Conservation (phyloP, 805 yeast genomes). For the Candida succiphila region DNA sequence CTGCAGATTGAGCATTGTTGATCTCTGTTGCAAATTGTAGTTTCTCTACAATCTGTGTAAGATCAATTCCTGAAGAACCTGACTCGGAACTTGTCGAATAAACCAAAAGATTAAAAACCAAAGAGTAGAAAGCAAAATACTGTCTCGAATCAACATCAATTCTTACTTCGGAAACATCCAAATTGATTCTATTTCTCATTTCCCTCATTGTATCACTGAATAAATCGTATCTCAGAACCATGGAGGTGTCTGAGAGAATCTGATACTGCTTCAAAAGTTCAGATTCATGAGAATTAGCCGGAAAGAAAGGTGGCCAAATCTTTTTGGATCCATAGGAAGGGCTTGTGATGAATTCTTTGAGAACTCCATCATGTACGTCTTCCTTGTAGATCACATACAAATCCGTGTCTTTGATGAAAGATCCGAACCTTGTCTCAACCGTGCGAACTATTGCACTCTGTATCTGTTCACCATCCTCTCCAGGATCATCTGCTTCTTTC, state of each 20-base stretch:
- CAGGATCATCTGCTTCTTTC: conserved; percentile 34
- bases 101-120: conserved; percentile 53
- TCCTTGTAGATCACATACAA: conserved; percentile 55
- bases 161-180: conserved; percentile 62
- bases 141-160: conserved; percentile 67
- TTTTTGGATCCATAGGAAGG: conserved; percentile 50
- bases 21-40: conserved; percentile 58
- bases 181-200: conserved; percentile 37
- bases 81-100: conserved; percentile 29
- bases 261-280: conserved; percentile 41
- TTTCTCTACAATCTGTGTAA: conserved; percentile 53
- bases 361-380: conserved; percentile 19
- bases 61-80: conserved; percentile 56
- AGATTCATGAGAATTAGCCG: conserved; percentile 28
- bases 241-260: conserved; percentile 55
- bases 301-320: conserved; percentile 89
- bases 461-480: conserved; percentile 17
- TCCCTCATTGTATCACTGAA: conserved; percentile 28
- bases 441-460: conserved; percentile 15
- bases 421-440: conserved; percentile 61
- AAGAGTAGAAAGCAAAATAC: conserved; percentile 54
- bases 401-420: conserved; percentile 59
- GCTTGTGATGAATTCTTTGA: conserved; percentile 16
- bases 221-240: conserved; percentile 49
- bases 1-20: conserved; percentile 11